Conservation (phyloP, 306 rosid species). For the Gillenia trifoliata region DNA sequence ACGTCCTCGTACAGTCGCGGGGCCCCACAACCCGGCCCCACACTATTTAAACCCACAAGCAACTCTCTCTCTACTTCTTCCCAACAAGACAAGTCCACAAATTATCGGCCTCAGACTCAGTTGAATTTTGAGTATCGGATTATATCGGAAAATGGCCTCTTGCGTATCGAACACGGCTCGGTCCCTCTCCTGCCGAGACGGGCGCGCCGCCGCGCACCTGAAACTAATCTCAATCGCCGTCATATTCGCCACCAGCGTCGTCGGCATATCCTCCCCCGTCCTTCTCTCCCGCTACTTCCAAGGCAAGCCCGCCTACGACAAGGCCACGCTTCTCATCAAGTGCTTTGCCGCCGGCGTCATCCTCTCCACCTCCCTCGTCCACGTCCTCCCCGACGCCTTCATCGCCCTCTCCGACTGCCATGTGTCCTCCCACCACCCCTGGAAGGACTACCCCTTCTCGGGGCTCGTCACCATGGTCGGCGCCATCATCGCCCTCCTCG, state of each 20-base stretch:
- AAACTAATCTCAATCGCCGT: slow-evolving; percentile 57
- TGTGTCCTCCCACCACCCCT: slow-evolving; percentile 69
- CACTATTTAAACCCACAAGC: not conserved
- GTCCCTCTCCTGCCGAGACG: slow-evolving; percentile 50
- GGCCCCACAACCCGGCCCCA: not conserved
- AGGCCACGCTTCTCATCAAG: slow-evolving; percentile 55
- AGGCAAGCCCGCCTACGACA: slow-evolving; percentile 79
- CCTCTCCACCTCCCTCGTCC: slow-evolving; percentile 92
- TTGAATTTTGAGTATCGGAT: not conserved
- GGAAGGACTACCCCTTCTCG: slow-evolving; percentile 87
- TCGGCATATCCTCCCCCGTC: slow-evolving; percentile 71
- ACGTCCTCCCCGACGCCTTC: slow-evolving; percentile 94
- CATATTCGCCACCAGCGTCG: slow-evolving; percentile 69
- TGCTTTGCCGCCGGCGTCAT: slow-evolving; percentile 97
- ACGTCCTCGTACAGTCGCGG: not conserved
- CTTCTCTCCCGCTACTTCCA: slow-evolving; percentile 66
- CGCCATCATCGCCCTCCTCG: slow-evolving; percentile 51
- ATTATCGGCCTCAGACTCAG: not conserved
- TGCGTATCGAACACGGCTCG: slow-evolving; percentile 46
- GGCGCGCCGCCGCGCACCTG: slow-evolving; percentile 58
- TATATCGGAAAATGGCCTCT: slow-evolving; percentile 30
- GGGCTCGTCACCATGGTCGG: slow-evolving; percentile 79
- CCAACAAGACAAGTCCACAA: not conserved
- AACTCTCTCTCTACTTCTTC: not conserved
- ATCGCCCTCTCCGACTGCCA: slow-evolving; percentile 82